These are phyloP conservation scores for Phialophora expanda DNA, from an alignment of 2,329 filamentous ascomycete genomes.

Conservation along the genomic window DNA sequence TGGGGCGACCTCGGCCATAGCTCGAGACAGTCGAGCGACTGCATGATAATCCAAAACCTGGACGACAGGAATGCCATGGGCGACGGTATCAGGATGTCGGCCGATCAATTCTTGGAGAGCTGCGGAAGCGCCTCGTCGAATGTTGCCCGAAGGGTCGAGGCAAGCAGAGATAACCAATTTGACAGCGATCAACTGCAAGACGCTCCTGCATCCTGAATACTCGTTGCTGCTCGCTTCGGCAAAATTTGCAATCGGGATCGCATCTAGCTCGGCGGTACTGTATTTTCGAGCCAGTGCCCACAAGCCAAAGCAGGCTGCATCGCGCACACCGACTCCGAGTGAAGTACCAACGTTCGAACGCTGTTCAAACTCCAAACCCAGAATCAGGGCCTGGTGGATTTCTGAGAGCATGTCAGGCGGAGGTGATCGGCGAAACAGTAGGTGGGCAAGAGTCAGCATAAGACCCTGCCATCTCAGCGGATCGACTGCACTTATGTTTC, in stretches of 20 bases:
- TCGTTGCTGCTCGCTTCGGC: conserved; percentile 16
- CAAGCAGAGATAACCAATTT: conserved; percentile 82
- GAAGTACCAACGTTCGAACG: conserved; percentile 82
- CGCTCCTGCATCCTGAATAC: conserved; percentile 41
- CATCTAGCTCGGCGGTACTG: conserved; percentile 74
- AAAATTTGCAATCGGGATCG: conserved; percentile 37
- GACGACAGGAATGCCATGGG: conserved; percentile 81
- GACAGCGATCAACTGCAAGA: conserved; percentile 78
- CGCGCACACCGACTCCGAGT: conserved; percentile 85
- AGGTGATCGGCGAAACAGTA: conserved; percentile 83
- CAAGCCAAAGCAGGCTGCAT: conserved; percentile 94
- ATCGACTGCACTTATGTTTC: conserved; percentile 75
- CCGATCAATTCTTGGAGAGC: conserved; percentile 93
- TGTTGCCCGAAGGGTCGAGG: conserved; percentile 89
- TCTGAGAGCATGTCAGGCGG: conserved; percentile 71
- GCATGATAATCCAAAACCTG: conserved; percentile 92
- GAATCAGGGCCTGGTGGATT: conserved; percentile 76
- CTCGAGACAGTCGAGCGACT: conserved; percentile 83
- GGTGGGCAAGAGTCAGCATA: conserved; percentile 82
- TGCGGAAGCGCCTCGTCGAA: conserved; percentile 87
- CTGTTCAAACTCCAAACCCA: conserved; percentile 87
- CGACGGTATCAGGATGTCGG: conserved; percentile 83
- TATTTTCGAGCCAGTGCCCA: conserved; percentile 93
- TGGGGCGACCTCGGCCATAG: conserved; percentile 76
- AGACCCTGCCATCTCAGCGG: conserved; percentile 89